Evolutionary conservation across 208 protist species (phyloP).

Genomic region (Leishmania amazonensis): DNA sequence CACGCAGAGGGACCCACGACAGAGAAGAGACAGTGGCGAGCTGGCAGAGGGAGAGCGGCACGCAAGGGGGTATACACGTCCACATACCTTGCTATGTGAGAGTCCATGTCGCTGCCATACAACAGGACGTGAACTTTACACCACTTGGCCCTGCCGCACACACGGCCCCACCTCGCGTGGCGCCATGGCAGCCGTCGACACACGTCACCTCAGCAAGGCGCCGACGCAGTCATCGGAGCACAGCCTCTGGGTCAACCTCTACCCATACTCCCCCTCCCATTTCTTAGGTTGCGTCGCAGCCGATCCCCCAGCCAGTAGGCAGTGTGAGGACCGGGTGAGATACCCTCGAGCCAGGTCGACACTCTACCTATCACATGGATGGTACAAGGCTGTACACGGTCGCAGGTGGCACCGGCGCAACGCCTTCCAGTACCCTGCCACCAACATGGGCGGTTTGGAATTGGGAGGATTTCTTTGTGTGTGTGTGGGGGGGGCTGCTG

Average conservation of each 20-base stretch:
- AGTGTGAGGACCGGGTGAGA: background rate
- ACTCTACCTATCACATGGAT: background rate
- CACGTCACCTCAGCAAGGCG: background rate
- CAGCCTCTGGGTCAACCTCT: background rate
- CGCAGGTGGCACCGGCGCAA: background rate
- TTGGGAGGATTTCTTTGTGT: background rate
- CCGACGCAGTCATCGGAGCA: conserved; percentile 9
- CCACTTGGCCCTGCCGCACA: background rate
- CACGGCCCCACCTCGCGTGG: background rate
- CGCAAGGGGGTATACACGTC: background rate
- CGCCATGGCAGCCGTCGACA: background rate
- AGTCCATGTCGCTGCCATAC: no score
- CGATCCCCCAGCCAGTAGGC: no score
- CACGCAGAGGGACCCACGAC: background rate
- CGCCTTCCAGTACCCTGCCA: background rate
- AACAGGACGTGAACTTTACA: no score
- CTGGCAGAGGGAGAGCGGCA: conserved; percentile 2
- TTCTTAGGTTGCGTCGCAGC: no score
- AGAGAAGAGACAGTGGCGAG: background rate
- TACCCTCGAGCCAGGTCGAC: background rate
- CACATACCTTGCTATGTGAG: no score
- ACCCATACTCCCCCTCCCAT: no score
- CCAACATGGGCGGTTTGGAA: background rate
- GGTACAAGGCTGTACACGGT: background rate
- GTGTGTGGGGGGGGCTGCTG: background rate